Base-by-base conservation (phyloP, 805 yeast genomes). In the Candida caryicola region DNA sequence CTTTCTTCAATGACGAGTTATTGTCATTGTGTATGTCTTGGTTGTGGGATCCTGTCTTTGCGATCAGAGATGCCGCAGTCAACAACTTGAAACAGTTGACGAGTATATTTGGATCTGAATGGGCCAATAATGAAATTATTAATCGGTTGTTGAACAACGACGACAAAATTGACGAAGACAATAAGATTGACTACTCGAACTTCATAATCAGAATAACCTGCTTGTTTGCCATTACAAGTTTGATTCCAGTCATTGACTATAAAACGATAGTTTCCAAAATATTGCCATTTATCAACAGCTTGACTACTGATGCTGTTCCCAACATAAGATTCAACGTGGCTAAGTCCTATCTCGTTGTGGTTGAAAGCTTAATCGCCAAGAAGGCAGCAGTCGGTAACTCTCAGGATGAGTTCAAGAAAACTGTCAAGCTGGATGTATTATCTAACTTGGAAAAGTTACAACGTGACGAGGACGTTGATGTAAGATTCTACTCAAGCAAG, bases 11-110 rank as follows among this genome's bases (percentile, higher is more conserved):
- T 62, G 85, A 87, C 59, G 95, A 90, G 54, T 73, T 93, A 48
- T 89, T 95, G 46, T 82, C 85, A 34, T 72, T 93, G 51, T 93
- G 96, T 55, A 77, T 93, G 77, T 85, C 90, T n/a, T 93, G 99
- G 98, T 72, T 93, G 48, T 90, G 97, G 96, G 99, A 93, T 66
- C 85, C 90, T 4, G 99, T 93, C 28, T 93, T 79, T 65, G 90
- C 98, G 4, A 90, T 93, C 44, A 81, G 99, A 64, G 95, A 88
- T 49, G 99, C 99, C 7, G 98, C 98, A 1, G 95, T 93, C 23
- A 69, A 72, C 40, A 93, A 90, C 61, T 70, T 93, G 50, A 81
- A 77, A 49, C 81, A 83, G 50, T 72, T 93, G 52, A 81, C 96
- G 4, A 77, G 76, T 49, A 88, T 87, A 26, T 93, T 93, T 65